Conservation (phyloP, 345 rosid species). For the Brassica rapa region DNA sequence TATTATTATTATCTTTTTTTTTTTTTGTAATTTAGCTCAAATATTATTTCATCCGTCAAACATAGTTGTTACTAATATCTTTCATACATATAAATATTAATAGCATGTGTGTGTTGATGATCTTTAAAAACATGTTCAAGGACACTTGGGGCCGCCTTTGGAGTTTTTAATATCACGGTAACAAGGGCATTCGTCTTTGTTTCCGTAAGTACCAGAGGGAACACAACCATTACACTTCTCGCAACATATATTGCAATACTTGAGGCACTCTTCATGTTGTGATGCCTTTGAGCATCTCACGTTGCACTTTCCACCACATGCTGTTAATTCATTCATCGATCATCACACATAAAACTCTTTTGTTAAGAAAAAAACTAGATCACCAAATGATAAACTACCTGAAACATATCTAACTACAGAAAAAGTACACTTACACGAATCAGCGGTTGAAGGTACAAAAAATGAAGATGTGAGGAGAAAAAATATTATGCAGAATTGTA, state of each 20-base stretch:
- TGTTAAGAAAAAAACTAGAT: not conserved
- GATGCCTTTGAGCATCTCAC: constrained; percentile 31
- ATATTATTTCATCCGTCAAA: not conserved
- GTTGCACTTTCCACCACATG: constrained; percentile 22
- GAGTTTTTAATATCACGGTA: constrained; percentile 20
- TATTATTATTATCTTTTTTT: too few relatives aligned
- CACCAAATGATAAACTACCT: not conserved
- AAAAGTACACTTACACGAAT: constrained; percentile 39
- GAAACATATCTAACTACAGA: not conserved
- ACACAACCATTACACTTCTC: constrained; percentile 27
- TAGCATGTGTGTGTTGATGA: not conserved
- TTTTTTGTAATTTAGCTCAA: not conserved
- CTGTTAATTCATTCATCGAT: constrained; percentile 6
- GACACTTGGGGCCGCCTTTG: constrained; percentile 26
- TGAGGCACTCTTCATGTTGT: constrained; percentile 13
- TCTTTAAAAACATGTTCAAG: constrained; percentile 7
- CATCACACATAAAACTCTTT: not conserved
- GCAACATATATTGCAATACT: constrained; percentile 33
- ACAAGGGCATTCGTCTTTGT: constrained; percentile 37
- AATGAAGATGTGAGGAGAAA: constrained; percentile 51
- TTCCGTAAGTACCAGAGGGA: constrained; percentile 28
- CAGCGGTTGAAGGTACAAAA: constrained; percentile 47
- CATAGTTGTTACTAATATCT: not conserved
- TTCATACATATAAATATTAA: not conserved
- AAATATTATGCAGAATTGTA: constrained; percentile 39